Conservation (phyloP, 2,329 filamentous ascomycete species). For the Paecilomyces dactylethromorphus region DNA sequence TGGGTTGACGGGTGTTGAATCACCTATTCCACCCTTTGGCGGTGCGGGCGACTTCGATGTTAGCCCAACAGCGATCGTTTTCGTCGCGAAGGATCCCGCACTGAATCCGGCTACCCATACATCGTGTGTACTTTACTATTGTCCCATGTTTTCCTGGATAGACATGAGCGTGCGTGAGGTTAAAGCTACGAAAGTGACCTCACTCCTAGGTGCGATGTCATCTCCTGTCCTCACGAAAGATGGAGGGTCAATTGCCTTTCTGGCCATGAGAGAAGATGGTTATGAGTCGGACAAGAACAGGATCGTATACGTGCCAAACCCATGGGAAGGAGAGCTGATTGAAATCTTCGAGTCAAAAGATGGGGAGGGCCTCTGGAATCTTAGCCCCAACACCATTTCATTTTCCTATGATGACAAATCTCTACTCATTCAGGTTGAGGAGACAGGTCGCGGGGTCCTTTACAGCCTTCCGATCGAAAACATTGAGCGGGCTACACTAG, state of each 20-base stretch:
- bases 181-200: conserved; percentile 24
- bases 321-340: conserved; percentile 33
- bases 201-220: conserved; percentile 36
- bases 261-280: conserved; percentile 39
- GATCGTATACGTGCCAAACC: conserved; percentile 36
- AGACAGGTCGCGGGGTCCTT: conserved; percentile 35
- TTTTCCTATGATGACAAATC: conserved; percentile 37
- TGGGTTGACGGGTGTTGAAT: conserved; percentile 34
- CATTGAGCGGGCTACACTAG: conserved; percentile 20
- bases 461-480: conserved; percentile 32
- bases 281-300: conserved; percentile 43
- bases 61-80: conserved; percentile 37
- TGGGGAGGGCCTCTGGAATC: conserved; percentile 34
- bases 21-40: conserved; percentile 43
- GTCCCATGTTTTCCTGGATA: conserved; percentile 37
- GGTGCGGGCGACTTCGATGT: conserved; percentile 42
- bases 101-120: conserved; percentile 42
- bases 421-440: conserved; percentile 35
- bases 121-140: conserved; percentile 39
- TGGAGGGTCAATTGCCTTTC: conserved; percentile 35
- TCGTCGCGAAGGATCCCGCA: conserved; percentile 41
- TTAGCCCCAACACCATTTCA: conserved; percentile 34
- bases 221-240: conserved; percentile 40
- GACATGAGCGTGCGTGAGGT: conserved; percentile 23
- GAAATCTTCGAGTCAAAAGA: conserved; percentile 32